Conservation (phyloP, 192 early-diverging fungal species). For the Backusella luteola region DNA sequence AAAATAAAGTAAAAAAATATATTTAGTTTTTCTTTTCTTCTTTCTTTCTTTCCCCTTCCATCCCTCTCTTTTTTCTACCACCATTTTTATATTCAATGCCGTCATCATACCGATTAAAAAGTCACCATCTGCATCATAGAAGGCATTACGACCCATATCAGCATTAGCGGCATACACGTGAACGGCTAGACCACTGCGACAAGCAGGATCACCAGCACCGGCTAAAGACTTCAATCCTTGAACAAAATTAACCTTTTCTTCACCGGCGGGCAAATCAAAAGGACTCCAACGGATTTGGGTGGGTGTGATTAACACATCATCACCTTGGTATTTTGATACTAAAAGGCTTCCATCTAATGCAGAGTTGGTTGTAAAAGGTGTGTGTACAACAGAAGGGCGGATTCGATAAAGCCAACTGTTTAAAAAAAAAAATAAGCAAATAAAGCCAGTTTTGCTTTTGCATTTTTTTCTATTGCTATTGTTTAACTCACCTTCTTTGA, state of each 20-base stretch:
- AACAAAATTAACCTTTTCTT: slow-evolving; percentile 70
- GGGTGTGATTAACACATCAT: slow-evolving; percentile 66
- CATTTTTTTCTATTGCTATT: slow-evolving; percentile 9
- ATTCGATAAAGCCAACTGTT: slow-evolving; percentile 94
- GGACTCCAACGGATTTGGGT: slow-evolving; percentile 94
- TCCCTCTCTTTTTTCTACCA: background rate
- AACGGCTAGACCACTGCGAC: slow-evolving; percentile 78
- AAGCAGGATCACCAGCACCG: slow-evolving; percentile 81
- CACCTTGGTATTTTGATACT: slow-evolving; percentile 54
- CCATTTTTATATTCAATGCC: background rate
- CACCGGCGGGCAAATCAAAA: slow-evolving; percentile 63
- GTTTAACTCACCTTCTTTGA: slow-evolving; percentile 55
- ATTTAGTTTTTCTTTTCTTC: background rate
- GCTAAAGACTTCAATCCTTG: slow-evolving; percentile 81
- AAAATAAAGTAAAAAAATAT: background rate
- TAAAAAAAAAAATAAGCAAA: background rate
- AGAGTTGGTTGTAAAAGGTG: slow-evolving; percentile 53
- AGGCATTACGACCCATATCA: slow-evolving; percentile 75
- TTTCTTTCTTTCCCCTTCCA: background rate
- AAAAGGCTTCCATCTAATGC: slow-evolving; percentile 34
- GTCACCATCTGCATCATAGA: slow-evolving; percentile 93
- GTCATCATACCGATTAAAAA: slow-evolving; percentile 70
- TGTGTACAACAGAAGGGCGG: slow-evolving; percentile 84
- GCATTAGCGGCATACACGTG: slow-evolving; percentile 79
- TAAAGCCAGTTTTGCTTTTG: background rate